Base-by-base conservation (phyloP, 176 grass and related monocot genomes). In the Raddia guianensis region DNA sequence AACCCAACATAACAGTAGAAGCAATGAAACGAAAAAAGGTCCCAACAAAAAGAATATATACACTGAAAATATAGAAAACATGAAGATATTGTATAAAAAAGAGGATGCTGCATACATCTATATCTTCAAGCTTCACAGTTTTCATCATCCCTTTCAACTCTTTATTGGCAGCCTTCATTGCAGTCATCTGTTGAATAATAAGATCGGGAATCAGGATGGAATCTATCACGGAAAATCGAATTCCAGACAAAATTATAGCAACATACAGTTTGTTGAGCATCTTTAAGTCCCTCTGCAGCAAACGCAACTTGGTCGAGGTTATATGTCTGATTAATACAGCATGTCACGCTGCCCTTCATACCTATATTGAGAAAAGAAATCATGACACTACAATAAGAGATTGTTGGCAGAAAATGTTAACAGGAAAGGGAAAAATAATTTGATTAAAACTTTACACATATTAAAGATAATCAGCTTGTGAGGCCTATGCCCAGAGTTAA, bases 131-230 rank as follows among this genome's bases (percentile, higher is more conserved):
- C 68, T 90, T 92, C 51, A 98, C 96, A 63, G 92, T 98, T 83
- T 98, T 98, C 96, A 95, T 98, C 92, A 95, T 91, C 47, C 96
- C 96, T 90, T 98, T 98, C 5, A 98, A 84, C 82, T 98, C 96
- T 65, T 98, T 95, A 66, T 98, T 98, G 15, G 92, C 96, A 82
- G 88, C 82, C 73, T 98, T 98, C 90, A 98, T 76, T 8, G 92
- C 96, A 76, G 90, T 84, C 90, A 98, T 93, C 96, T 93, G 72
- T 21, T 16, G 3, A 80, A 37, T 63, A 12, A 12, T 60, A n/a
- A 77, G 59, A 33, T 5, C 10, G 7, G n/a, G 49, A 34, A 63
- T 69, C 18, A 64, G 64, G 11, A 66, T 0, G n/a, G 48, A 55
- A 80, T 19, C 7, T 59, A 11, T 16, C 15, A 85, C 0, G 4